Evolutionary conservation across 768 basidiomycete genomes (phyloP), one percentile per base, ranked within the genome.

Genomic region (Mycena vitilis): DNA sequence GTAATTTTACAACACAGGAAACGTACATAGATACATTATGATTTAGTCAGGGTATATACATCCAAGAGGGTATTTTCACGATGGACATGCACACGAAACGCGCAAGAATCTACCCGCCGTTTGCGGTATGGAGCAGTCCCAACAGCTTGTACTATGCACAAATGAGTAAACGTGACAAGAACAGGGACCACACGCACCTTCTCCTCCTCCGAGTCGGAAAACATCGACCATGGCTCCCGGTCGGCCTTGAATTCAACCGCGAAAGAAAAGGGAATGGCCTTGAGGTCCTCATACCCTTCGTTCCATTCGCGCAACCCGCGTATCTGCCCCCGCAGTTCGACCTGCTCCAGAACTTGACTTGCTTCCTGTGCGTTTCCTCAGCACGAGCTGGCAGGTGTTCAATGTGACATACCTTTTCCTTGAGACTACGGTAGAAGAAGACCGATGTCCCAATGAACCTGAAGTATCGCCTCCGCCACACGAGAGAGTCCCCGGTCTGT

Each of bases 391-490:
- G 38, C 53, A 36, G 47, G 40, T 8, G 11, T 40, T 40, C 40
- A 40, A 38, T 25, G 22, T 56, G 44, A 71, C 62, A 12, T 9
- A 65, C 13, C 71, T 81, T 60, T 65, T 88, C 90, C 78, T 86
- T 83, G 40, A 82, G 83, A 74, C 81, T 87, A 48, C 83, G 82
- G 72, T 85, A 88, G 48, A 92, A 80, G 59, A 82, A 81, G 38
- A 87, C 69, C 9, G 78, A 79, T 25, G 80, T 81, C 18, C 82
- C 84, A 60, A 83, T 78, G 54, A 91, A 85, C 75, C 84, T 86
- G 77, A 85, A 90, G 72, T 85, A 91, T n/a, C 89, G 81, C 65
- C 91, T 82, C 72, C 87, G 88, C 91, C 91, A 92, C 0, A 83
- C 79, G 61, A 88, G 76, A 4, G 81, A 82, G 16, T 87, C 86